Conservation (phyloP, 1,139 yeast genomes). For the Candida sanyaensis region DNA sequence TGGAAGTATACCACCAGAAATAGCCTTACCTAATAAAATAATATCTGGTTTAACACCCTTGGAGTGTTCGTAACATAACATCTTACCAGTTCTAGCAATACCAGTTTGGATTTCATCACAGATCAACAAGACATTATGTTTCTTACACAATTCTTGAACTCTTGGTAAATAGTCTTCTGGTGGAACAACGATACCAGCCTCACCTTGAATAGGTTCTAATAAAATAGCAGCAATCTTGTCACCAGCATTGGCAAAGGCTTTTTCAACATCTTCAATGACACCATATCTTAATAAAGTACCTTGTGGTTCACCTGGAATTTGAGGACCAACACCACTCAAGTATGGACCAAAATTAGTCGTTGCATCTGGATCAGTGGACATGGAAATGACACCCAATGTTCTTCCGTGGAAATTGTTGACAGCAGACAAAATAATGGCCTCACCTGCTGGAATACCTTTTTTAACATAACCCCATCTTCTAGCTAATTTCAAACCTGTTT, state of each 20-base stretch:
- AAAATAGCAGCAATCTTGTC: constrained; percentile 89
- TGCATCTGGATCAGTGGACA: constrained; percentile 96
- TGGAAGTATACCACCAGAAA: constrained; percentile 93
- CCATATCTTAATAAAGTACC: constrained; percentile 71
- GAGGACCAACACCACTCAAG: constrained; percentile 79
- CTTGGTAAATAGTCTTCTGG: constrained; percentile 74
- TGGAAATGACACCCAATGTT: constrained; percentile 91
- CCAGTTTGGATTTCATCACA: constrained; percentile 99
- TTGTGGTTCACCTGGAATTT: constrained; percentile 61
- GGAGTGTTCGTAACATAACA: constrained; percentile 89
- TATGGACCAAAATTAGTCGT: constrained; percentile 90
- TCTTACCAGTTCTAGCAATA: constrained; percentile 94
- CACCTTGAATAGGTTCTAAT: constrained; percentile 97
- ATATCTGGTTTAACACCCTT: constrained; percentile 81
- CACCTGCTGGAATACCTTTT: constrained; percentile 79
- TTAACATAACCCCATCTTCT: constrained; percentile 96
- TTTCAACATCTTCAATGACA: constrained; percentile 80
- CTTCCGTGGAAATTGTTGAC: constrained; percentile 94
- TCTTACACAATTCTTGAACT: constrained; percentile 75
- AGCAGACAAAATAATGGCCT: constrained; percentile 88
- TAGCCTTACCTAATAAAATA: constrained; percentile 88
- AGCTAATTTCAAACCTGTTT: constrained; percentile 90
- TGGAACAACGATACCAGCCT: constrained; percentile 97
- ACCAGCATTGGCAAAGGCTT: constrained; percentile 81
- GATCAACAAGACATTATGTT: constrained; percentile 83